Percentiles rank a stretch among this genome's conserved stretches.
Evolutionary conservation across 2,329 filamentous ascomycete genomes (phyloP).

Genomic region (Ampelomyces quisqualis): DNA sequence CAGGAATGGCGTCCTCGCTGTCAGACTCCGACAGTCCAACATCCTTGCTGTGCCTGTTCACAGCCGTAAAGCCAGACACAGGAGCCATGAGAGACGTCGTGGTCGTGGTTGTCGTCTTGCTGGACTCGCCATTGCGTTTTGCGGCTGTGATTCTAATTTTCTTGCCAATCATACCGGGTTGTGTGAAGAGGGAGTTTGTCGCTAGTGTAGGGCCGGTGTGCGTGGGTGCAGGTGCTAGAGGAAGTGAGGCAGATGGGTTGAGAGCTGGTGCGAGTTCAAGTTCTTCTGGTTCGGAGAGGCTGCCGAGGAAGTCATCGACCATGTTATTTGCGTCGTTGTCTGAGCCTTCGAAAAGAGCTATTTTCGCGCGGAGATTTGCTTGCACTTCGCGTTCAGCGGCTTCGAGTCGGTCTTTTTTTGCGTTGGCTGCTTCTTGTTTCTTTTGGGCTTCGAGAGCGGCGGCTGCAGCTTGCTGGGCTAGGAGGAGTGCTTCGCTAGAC

Average conservation of each 20-base stretch:
- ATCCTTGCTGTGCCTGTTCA: constrained; percentile 16
- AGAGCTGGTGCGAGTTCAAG: constrained; percentile 7
- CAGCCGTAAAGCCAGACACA: constrained; percentile 18
- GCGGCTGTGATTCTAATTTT: constrained; percentile 40
- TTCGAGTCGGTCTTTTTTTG: constrained; percentile 18
- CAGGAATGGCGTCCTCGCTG: constrained; percentile 39
- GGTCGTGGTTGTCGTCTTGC: constrained; percentile 16
- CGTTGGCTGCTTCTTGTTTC: constrained; percentile 24
- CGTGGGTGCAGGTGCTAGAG: constrained; percentile 4
- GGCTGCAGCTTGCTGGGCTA: constrained; percentile 29
- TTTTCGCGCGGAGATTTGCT: constrained; percentile 40
- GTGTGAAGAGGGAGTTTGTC: constrained; percentile 31
- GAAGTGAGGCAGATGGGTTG: constrained; percentile 9
- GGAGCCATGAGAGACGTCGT: constrained; percentile 13
- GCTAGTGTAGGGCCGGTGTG: constrained; percentile 20
- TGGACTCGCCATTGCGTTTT: constrained; percentile 22
- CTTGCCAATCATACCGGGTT: constrained; percentile 34
- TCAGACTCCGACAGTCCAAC: constrained; percentile 32
- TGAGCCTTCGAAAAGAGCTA: constrained; percentile 37
- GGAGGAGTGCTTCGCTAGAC: constrained; percentile 17
- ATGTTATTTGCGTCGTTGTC: constrained; percentile 24
- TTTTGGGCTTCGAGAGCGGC: constrained; percentile 28
- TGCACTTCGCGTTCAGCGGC: constrained; percentile 34
- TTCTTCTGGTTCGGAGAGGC: constrained; percentile 25
- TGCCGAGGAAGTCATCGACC: constrained; percentile 32